These are phyloP conservation scores for Plasmodium billcollinsi DNA, from an alignment of 169 alveolate genomes.

Conservation along the genomic window DNA sequence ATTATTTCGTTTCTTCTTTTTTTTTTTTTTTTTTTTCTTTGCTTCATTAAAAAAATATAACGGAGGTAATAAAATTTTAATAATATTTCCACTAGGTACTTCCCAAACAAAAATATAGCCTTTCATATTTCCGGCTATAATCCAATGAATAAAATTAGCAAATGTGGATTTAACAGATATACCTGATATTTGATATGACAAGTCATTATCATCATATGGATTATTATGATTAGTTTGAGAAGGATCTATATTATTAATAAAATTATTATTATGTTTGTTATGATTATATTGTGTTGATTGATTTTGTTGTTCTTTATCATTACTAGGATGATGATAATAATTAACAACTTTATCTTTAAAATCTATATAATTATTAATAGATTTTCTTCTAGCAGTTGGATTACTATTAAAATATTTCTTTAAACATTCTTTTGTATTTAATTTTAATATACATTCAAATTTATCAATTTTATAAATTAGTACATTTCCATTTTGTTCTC, in stretches of 20 bases:
- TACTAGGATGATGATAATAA: background rate
- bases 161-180: slow-evolving; percentile 71
- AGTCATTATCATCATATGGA: slow-evolving; percentile 15
- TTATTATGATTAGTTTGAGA: background rate
- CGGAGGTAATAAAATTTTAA: slow-evolving; percentile 58
- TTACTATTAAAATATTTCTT: slow-evolving; percentile 14
- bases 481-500: slow-evolving; percentile 84
- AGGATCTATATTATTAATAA: background rate
- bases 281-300: background rate
- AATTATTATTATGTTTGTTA: background rate
- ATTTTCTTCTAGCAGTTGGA: background rate
- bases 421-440: slow-evolving; percentile 78
- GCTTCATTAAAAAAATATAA: slow-evolving; percentile 20
- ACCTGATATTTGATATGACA: slow-evolving; percentile 74
- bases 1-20: background rate
- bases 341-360: slow-evolving; percentile 6
- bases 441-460: slow-evolving; percentile 82
- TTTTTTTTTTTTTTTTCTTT: slow-evolving; percentile 8
- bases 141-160: slow-evolving; percentile 78
- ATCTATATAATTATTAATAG: slow-evolving; percentile 11
- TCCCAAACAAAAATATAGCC: slow-evolving; percentile 77
- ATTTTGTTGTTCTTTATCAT: background rate
- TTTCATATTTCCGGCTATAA: slow-evolving; percentile 74
- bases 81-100: slow-evolving; percentile 74
- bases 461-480: slow-evolving; percentile 77